Conservation (phyloP, 225 moss, liverwort and hornwort species). For the Pseudisothecium myosuroides region DNA sequence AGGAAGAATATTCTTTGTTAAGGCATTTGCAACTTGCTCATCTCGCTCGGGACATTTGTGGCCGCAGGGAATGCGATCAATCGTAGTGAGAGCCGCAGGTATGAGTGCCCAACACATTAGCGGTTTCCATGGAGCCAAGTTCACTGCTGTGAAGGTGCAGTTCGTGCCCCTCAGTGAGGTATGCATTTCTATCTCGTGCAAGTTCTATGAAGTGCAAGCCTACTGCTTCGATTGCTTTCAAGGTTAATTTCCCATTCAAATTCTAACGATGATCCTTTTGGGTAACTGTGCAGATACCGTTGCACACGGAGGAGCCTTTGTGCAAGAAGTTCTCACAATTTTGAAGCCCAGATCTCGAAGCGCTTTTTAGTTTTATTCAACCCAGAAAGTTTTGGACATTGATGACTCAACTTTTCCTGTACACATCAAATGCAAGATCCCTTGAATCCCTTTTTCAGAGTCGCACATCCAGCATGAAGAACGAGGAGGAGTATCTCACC, state of each 20-base stretch:
- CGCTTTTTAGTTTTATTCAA: background rate
- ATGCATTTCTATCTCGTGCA: background rate
- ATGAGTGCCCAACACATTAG: constrained; percentile 8
- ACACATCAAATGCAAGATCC: background rate
- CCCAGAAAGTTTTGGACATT: background rate
- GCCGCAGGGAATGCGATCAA: constrained; percentile 38
- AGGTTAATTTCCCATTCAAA: background rate
- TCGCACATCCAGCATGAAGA: background rate
- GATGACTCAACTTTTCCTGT: background rate
- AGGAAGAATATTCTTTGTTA: background rate
- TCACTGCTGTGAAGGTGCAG: constrained; percentile 39
- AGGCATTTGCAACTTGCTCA: background rate
- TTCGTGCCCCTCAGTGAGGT: constrained; percentile 44
- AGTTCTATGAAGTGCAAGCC: background rate
- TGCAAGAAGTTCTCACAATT: constrained; percentile 19
- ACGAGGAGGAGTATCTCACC: background rate
- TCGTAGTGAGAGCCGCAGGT: constrained; percentile 42
- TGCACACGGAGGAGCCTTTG: background rate
- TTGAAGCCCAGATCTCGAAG: background rate
- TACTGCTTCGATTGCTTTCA: background rate
- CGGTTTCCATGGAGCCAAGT: constrained; percentile 48
- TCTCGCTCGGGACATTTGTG: background rate
- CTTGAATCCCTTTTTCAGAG: background rate
- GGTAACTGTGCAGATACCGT: constrained; percentile 7
- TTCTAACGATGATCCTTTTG: background rate